Conservation (phyloP, 345 rosid genomes). For the Citrus glauca region DNA sequence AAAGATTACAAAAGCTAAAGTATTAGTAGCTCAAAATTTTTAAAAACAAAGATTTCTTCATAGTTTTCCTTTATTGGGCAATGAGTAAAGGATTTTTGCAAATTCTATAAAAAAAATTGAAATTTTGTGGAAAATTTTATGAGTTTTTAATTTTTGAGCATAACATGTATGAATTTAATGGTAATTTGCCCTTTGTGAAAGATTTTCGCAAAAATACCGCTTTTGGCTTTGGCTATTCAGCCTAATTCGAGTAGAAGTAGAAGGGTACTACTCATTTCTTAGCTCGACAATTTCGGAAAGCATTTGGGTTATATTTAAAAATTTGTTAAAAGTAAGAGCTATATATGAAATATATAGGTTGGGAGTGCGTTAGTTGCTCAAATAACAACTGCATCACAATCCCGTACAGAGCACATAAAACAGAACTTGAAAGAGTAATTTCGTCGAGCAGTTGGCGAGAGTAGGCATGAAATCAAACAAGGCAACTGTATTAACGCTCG, state of each 20-base stretch:
- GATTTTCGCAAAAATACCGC: neutral
- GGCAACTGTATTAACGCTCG: slow-evolving; percentile 41
- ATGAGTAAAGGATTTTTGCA: no score
- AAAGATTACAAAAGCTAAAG: no score
- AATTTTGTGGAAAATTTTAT: no score
- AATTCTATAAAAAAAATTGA: neutral
- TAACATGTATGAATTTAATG: neutral
- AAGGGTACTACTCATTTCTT: neutral
- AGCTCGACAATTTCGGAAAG: no score
- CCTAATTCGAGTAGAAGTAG: no score
- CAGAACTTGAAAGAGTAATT: slow-evolving; percentile 26
- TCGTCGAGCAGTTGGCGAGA: slow-evolving; percentile 50
- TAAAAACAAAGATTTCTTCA: neutral
- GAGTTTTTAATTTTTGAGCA: neutral
- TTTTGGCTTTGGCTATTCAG: neutral
- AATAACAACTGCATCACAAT: neutral
- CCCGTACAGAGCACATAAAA: neutral
- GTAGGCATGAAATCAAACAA: slow-evolving; percentile 46
- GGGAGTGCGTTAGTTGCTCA: neutral
- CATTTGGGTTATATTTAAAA: neutral
- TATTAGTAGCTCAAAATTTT: no score
- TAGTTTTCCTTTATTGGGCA: neutral
- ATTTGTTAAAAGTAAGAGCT: neutral
- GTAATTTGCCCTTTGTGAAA: no score
- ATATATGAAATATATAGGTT: neutral